phyloP scores from a whole-genome alignment of 2,329 filamentous ascomycete species.

The Sclerotinia spermophila region DNA sequence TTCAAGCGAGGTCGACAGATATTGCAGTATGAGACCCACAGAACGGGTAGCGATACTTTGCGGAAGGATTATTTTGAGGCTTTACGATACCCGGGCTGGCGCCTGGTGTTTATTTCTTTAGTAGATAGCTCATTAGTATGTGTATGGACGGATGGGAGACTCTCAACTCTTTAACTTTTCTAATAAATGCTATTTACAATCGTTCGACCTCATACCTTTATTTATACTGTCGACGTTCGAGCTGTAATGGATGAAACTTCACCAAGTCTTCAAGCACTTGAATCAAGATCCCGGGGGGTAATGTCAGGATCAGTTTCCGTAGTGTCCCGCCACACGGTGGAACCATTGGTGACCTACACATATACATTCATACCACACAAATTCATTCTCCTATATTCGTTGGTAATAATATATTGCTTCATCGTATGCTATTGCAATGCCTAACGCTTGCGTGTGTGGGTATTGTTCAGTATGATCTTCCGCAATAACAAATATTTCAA shows the following conservation, averaged over 20 bases:
- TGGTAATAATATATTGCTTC: not conserved
- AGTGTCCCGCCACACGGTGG: not conserved
- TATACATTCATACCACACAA: not conserved
- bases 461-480: not conserved
- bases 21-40: not conserved
- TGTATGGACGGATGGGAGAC: not conserved
- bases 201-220: not conserved
- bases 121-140: not conserved
- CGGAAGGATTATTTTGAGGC: not conserved
- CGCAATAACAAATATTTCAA: not conserved
- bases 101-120: not conserved
- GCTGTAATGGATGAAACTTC: not conserved
- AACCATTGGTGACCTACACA: not conserved
- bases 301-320: not conserved
- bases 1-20: not conserved
- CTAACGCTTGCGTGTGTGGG: not conserved
- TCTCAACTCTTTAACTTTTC: not conserved
- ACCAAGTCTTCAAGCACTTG: not conserved
- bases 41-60: not conserved
- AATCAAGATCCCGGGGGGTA: not conserved
- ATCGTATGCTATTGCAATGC: not conserved
- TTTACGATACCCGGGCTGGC: not conserved
- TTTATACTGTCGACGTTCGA: not conserved
- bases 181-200: not conserved
- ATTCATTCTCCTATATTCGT: not conserved